Evolutionary conservation across 139 green algal species (phyloP).

Genomic region (Ettlia oleoabundans): DNA sequence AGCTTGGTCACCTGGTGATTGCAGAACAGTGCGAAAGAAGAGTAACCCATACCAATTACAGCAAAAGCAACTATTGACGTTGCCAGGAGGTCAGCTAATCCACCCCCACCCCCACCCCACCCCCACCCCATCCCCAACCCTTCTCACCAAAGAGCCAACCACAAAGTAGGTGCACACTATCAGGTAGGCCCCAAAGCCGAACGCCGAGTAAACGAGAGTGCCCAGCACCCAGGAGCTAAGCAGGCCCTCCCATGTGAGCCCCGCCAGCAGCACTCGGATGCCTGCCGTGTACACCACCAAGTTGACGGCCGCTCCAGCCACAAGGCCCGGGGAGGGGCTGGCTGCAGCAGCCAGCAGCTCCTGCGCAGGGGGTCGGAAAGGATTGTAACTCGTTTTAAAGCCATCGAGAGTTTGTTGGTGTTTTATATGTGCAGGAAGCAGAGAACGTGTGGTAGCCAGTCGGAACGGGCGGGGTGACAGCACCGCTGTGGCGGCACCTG

Average conservation of each 20-base stretch:
- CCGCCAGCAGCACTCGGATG: constrained; percentile 74
- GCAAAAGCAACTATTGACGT: too few relatives aligned
- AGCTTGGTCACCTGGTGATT: constrained; percentile 91
- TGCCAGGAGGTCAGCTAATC: too few relatives aligned
- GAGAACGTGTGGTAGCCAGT: too few relatives aligned
- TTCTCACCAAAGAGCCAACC: constrained; percentile 77
- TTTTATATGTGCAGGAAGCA: too few relatives aligned
- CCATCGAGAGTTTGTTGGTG: too few relatives aligned
- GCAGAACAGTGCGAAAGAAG: too few relatives aligned
- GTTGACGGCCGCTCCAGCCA: constrained; percentile 54
- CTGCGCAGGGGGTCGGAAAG: too few relatives aligned
- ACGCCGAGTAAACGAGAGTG: constrained; percentile 74
- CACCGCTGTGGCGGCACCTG: too few relatives aligned
- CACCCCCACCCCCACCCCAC: too few relatives aligned
- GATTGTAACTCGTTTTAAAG: too few relatives aligned
- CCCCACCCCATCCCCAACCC: too few relatives aligned
- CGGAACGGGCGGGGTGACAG: too few relatives aligned
- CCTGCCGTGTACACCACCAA: constrained; percentile 68
- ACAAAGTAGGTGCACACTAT: constrained; percentile 97
- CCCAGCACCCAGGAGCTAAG: constrained; percentile 84
- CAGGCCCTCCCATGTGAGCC: constrained; percentile 76
- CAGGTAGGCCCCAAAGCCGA: constrained; percentile 80
- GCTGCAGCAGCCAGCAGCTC: constrained; percentile 14
- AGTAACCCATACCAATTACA: neutral
- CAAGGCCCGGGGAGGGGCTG: constrained; percentile 56